These are phyloP conservation scores for Phaffia australis DNA, from an alignment of 768 basidiomycete species.

Conservation along the genomic window DNA sequence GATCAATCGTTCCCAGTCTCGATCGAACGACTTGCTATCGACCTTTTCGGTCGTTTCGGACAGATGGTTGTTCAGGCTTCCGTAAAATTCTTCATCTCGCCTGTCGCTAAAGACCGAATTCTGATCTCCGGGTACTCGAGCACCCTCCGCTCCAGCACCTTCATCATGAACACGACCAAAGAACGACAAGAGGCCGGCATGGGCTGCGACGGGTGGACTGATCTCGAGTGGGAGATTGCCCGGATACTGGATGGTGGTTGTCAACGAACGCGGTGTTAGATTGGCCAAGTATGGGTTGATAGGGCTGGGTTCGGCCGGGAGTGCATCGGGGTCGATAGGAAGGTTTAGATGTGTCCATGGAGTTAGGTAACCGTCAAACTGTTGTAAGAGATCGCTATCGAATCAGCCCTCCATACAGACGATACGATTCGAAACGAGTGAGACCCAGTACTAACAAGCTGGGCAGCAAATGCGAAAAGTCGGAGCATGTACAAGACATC, in stretches of 20 bases:
- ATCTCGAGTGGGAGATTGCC: conserved; percentile 32
- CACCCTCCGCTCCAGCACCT: conserved; percentile 5
- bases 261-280: conserved; percentile 32
- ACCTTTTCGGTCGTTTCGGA: conserved; percentile 1
- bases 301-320: background rate
- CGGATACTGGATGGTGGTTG: conserved; percentile 34
- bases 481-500: conserved; percentile 40
- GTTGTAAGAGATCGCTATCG: background rate
- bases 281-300: conserved; percentile 37
- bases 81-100: conserved; percentile 4
- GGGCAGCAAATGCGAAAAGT: conserved; percentile 41
- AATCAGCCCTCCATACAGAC: background rate
- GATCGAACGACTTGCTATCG: conserved; percentile 9
- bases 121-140: conserved; percentile 29
- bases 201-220: conserved; percentile 37
- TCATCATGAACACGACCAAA: conserved; percentile 28
- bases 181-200: conserved; percentile 40
- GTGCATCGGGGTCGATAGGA: conserved; percentile 31
- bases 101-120: conserved; percentile 12
- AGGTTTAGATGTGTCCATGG: conserved; percentile 39
- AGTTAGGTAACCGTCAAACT: conserved; percentile 38
- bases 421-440: no score
- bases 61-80: conserved; percentile 11
- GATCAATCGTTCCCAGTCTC: conserved; percentile 13
- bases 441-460: conserved; percentile 33